Evolutionary conservation across 129 eudicot genomes (phyloP).

Genomic region (carrot (Daucus carota)): DNA sequence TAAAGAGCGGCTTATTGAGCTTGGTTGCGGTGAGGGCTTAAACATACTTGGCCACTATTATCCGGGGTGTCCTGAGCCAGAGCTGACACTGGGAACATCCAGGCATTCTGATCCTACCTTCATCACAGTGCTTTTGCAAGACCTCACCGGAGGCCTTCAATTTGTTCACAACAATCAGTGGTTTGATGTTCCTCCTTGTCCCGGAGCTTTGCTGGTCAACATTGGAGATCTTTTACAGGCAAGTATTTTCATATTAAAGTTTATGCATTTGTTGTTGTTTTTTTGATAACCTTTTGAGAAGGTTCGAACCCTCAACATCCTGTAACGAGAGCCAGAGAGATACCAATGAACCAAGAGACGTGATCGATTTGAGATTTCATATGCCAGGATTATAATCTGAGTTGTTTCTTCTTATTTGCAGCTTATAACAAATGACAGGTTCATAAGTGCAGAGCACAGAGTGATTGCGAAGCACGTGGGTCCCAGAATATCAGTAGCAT

Average conservation of each 20-base stretch:
- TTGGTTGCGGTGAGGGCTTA: conserved; percentile 8
- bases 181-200: conserved; percentile 4
- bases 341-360: too few species aligned
- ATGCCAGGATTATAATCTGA: neutral
- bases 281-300: too few species aligned
- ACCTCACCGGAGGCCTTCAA: neutral
- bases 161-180: conserved; percentile 7
- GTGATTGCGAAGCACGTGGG: conserved; percentile 42
- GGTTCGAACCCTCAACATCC: too few species aligned
- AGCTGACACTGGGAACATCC: conserved; percentile 3
- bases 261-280: too few species aligned
- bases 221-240: conserved; percentile 11
- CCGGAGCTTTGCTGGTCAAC: conserved; percentile 8
- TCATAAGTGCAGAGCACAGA: conserved; percentile 55
- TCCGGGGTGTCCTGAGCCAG: conserved; percentile 8
- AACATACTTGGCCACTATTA: conserved; percentile 1
- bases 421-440: conserved; percentile 51
- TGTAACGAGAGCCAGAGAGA: too few species aligned
- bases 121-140: conserved; percentile 11
- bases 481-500: conserved; percentile 58
- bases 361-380: neutral
- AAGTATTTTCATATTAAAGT: neutral
- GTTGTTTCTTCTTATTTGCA: conserved; percentile 8
- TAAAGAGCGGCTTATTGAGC: neutral
- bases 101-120: conserved; percentile 5